Evolutionary conservation across 192 early-diverging fungal genomes (phyloP), one percentile per base, ranked within the genome.

Genomic region (Coemansia sp.): DNA sequence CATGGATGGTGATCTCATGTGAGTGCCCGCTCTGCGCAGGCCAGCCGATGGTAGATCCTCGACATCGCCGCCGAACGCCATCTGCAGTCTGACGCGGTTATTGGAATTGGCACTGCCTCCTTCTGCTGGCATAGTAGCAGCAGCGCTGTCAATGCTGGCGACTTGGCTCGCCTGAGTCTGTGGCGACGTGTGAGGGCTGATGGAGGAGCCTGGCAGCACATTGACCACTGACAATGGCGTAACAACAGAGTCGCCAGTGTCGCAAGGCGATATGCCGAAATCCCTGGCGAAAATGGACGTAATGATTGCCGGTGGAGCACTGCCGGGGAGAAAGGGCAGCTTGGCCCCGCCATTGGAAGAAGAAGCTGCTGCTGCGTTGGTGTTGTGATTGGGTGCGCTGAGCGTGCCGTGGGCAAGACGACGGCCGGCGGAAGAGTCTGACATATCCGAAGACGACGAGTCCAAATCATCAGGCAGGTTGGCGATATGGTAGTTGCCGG

Each of bases 151-250:
- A 29, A 1, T 43, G 9, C 1, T 27, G 15, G 29, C 43, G 20
- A 20, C 10, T 22, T 47, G 64, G 40, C 65, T 41, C 33, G 57
- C 44, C 47, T 67, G 65, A 9, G 65, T 57, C 7, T n/a, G 29
- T n/a, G 79, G 76, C 42, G 70, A 63, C 18, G 73, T 73, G 62
- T 51, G 70, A 0, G 55, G 33, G 42, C 71, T 71, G 52, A 69
- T 15, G 54, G 29, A 57, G 27, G 64, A 62, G 12, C 67, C 73
- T 0, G 75, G 66, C n/a, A 74, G 46, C 40, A 84, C 77, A 20
- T 84, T 84, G 66, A 79, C 77, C 11, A 84, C 82, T 3, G 82
- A 79, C 20, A 84, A 41, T n/a, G 82, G 77, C 31, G 82, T 84
- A 9, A 77, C 60, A 1, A 68, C 62, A 9, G 76, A 76, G 15